These are phyloP conservation scores for Lyophyllum atratum DNA, from an alignment of 768 basidiomycete genomes.

Conservation along the genomic window DNA sequence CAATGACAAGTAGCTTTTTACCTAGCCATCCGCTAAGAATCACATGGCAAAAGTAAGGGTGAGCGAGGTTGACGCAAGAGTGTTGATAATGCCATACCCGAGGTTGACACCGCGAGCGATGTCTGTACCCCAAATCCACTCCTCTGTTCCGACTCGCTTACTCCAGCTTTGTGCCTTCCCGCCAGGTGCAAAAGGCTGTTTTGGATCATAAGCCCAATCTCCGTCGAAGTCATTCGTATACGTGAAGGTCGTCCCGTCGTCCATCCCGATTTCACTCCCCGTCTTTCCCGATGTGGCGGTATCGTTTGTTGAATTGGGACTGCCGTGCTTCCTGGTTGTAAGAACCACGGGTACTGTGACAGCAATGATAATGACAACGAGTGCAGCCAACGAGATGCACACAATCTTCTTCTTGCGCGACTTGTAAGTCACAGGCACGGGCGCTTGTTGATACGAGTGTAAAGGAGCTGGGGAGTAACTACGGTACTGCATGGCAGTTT, in stretches of 20 bases:
- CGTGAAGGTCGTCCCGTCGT: slow-evolving; percentile 76
- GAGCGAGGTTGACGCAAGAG: background rate
- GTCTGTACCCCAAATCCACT: slow-evolving; percentile 74
- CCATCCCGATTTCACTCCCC: slow-evolving; percentile 68
- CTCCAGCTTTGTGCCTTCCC: slow-evolving; percentile 83
- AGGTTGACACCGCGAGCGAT: slow-evolving; percentile 54
- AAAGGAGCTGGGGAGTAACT: slow-evolving; percentile 4
- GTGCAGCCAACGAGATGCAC: slow-evolving; percentile 7
- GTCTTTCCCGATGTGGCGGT: slow-evolving; percentile 52
- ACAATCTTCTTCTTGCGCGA: slow-evolving; percentile 13
- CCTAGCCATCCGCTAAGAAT: slow-evolving; percentile 46
- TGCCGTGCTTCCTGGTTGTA: slow-evolving; percentile 17
- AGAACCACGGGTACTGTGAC: slow-evolving; percentile 12
- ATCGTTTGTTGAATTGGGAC: slow-evolving; percentile 11
- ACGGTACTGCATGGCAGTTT: background rate
- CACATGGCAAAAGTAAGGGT: slow-evolving; percentile 1
- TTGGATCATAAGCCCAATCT: slow-evolving; percentile 74
- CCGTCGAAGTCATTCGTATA: slow-evolving; percentile 84
- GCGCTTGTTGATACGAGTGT: background rate
- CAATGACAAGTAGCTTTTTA: slow-evolving; percentile 10
- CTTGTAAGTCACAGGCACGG: background rate
- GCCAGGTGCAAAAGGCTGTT: slow-evolving; percentile 68
- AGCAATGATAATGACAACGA: slow-evolving; percentile 7
- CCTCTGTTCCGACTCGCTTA: slow-evolving; percentile 66
- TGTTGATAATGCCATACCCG: slow-evolving; percentile 44